Percentiles rank a stretch among this genome's conserved stretches.
phyloP scores from a whole-genome alignment of 2,329 filamentous ascomycete genomes.

The Daldinia sp. region DNA sequence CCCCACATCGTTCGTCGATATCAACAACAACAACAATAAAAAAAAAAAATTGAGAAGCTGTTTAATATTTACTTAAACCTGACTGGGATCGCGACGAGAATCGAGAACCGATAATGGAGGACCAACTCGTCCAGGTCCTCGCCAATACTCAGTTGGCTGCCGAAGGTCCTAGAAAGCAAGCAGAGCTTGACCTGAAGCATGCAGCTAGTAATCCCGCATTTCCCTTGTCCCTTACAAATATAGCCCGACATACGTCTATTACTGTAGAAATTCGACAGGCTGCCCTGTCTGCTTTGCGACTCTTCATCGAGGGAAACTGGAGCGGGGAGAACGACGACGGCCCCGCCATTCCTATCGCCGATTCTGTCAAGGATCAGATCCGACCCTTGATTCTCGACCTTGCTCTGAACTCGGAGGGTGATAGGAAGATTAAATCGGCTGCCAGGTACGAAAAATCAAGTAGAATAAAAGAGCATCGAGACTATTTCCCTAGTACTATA shows the following conservation, averaged over 20 bases:
- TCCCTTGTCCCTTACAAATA: constrained; percentile 81
- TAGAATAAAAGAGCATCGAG: neutral
- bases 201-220: constrained; percentile 78
- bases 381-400: constrained; percentile 81
- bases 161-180: constrained; percentile 82
- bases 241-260: constrained; percentile 81
- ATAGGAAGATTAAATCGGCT: constrained; percentile 89
- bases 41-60: neutral
- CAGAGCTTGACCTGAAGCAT: constrained; percentile 83
- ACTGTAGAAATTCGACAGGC: constrained; percentile 83
- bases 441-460: constrained; percentile 73
- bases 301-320: constrained; percentile 89
- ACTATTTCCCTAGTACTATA: neutral
- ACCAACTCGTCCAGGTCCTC: constrained; percentile 89
- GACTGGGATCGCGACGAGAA: constrained; percentile 27
- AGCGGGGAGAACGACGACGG: constrained; percentile 78
- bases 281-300: constrained; percentile 82
- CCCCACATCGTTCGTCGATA: neutral
- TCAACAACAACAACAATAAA: neutral
- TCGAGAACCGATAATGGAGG: constrained; percentile 74
- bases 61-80: neutral
- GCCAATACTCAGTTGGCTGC: constrained; percentile 84
- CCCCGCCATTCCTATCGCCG: constrained; percentile 73
- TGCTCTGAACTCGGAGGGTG: constrained; percentile 77
- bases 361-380: constrained; percentile 79